Percentiles rank a stretch among this genome's conserved stretches.
phyloP scores from a whole-genome alignment of 2,329 filamentous ascomycete species.

The Ophiosphaerella korrae region DNA sequence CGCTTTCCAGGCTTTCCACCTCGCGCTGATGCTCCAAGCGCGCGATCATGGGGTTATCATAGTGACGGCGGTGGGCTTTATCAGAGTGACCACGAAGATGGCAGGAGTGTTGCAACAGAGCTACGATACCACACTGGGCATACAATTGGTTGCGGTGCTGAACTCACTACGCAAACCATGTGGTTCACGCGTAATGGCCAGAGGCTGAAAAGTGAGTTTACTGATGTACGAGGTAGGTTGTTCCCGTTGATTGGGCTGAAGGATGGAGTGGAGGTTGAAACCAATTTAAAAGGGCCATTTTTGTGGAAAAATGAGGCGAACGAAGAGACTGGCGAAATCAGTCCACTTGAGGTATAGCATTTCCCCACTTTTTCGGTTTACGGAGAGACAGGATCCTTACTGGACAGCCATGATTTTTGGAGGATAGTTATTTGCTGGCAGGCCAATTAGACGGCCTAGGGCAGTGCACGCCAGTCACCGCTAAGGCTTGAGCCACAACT shows the following conservation, averaged over 20 bases:
- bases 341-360: too few relatives aligned
- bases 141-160: neutral
- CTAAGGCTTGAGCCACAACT: too few relatives aligned
- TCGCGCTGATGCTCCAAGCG: neutral
- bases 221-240: neutral
- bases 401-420: too few relatives aligned
- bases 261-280: neutral
- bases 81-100: neutral
- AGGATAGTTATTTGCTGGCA: too few relatives aligned
- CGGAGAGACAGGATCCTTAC: too few relatives aligned
- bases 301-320: neutral
- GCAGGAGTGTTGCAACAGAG: neutral
- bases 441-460: too few relatives aligned
- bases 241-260: neutral
- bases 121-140: neutral
- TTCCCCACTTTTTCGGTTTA: too few relatives aligned
- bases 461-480: too few relatives aligned
- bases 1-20: neutral
- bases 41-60: neutral
- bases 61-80: neutral
- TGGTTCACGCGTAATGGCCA: neutral
- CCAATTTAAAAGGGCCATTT: neutral
- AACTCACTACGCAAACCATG: neutral
- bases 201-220: neutral
- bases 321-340: too few relatives aligned